Conservation (phyloP, 495 filamentous ascomycete genomes). For the Talaromyces borbonicus region DNA sequence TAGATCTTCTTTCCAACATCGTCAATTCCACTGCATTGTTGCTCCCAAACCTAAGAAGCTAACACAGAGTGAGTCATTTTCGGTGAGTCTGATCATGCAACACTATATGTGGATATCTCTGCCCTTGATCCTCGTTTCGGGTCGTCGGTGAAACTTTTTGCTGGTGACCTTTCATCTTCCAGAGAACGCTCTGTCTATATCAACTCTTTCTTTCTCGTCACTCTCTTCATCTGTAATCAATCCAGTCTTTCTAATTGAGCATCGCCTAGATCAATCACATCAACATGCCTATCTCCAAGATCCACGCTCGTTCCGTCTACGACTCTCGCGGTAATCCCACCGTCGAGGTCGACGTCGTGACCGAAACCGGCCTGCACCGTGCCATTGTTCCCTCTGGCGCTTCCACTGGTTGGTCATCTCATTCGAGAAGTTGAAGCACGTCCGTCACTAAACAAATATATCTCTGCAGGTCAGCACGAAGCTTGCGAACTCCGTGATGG, state of each 20-base stretch:
- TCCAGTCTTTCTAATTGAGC: neutral
- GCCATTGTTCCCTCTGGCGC: constrained; percentile 98
- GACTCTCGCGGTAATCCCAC: constrained; percentile 98
- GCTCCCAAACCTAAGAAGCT: too few relatives aligned
- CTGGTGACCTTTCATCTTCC: constrained; percentile 20
- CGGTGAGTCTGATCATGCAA: constrained; percentile 4
- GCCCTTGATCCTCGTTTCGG: constrained; percentile 30
- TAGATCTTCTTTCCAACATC: too few relatives aligned
- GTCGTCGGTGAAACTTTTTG: constrained; percentile 37
- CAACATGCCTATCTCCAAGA: constrained; percentile 93
- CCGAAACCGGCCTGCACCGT: constrained; percentile 92
- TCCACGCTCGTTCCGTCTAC: constrained; percentile 98
- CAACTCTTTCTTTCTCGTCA: constrained; percentile 14
- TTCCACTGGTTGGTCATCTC: constrained; percentile 82
- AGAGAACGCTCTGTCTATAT: constrained; percentile 9
- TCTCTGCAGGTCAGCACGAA: constrained; percentile 76
- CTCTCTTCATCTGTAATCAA: constrained; percentile 1
- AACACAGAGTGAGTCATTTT: neutral
- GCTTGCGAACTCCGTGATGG: constrained; percentile 97
- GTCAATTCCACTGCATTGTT: too few relatives aligned
- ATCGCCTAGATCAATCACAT: constrained; percentile 16
- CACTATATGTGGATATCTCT: neutral
- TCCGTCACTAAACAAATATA: too few relatives aligned
- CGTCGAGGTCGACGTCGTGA: constrained; percentile 92
- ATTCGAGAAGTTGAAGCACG: too few relatives aligned